A percentile compares a stretch with the other conserved stretches of the same genome.
Conservation (phyloP, 495 filamentous ascomycete genomes). For the Cercophora sp. region DNA sequence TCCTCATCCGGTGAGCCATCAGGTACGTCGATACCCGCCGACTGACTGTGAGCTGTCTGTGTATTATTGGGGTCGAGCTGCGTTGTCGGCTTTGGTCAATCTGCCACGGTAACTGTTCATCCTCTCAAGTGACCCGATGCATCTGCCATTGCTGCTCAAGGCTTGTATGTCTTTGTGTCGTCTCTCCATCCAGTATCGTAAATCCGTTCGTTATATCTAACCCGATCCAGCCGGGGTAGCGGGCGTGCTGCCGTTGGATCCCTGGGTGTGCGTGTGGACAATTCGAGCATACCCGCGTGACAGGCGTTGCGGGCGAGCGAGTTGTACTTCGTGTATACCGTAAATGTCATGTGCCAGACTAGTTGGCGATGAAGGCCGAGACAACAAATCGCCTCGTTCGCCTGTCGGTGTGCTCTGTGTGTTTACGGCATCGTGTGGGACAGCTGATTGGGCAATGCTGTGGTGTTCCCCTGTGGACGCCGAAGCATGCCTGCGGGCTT, state of each 20-base stretch:
- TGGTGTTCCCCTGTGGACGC: background rate
- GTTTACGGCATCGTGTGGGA: background rate
- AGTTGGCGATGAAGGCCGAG: conserved; percentile 1
- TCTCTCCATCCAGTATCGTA: too few relatives aligned
- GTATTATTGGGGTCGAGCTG: too few relatives aligned
- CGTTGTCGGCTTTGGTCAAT: too few relatives aligned
- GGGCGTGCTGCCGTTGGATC: conserved; percentile 1
- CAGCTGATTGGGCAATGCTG: background rate
- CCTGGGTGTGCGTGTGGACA: conserved; percentile 7
- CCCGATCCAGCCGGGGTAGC: background rate
- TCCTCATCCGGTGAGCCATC: too few relatives aligned
- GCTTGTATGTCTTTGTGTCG: too few relatives aligned
- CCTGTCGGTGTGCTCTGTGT: background rate
- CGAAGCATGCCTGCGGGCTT: background rate
- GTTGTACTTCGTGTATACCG: conserved; percentile 6
- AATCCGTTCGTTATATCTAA: too few relatives aligned
- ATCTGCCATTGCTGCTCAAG: too few relatives aligned
- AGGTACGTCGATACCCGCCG: too few relatives aligned
- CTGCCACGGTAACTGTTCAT: too few relatives aligned
- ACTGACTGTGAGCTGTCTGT: too few relatives aligned
- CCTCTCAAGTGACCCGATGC: too few relatives aligned
- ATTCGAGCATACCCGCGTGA: conserved; percentile 15
- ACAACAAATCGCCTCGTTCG: background rate
- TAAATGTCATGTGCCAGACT: background rate
- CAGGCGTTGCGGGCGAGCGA: conserved; percentile 14